A percentile compares a stretch with the other conserved stretches of the same genome.
Conservation (phyloP, 345 rosid species). For the Moringa oleifera region DNA sequence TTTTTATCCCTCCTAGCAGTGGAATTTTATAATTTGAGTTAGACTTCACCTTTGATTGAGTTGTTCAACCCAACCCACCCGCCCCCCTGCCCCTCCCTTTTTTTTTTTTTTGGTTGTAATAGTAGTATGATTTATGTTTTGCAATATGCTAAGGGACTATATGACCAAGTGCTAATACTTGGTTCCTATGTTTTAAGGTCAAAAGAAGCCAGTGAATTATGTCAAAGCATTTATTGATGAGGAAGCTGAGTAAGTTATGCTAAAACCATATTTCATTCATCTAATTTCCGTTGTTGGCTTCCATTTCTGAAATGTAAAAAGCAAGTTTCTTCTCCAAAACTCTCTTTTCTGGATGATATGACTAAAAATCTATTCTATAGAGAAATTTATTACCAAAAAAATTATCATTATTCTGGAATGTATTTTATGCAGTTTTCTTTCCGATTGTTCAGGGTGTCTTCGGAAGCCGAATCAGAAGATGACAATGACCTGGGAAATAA, state of each 20-base stretch:
- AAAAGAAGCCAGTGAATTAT: constrained; percentile 35
- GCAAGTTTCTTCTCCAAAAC: not conserved
- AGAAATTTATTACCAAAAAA: not conserved
- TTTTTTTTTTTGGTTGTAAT: constrained; percentile 5
- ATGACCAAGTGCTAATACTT: constrained; percentile 15
- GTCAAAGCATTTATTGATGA: constrained; percentile 59
- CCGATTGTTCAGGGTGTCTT: constrained; percentile 52
- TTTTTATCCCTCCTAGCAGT: not conserved
- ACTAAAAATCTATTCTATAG: not conserved
- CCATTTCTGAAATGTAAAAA: not conserved
- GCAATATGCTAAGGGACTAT: not conserved
- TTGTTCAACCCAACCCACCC: not conserved
- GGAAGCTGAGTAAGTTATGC: constrained; percentile 79
- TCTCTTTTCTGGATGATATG: not conserved
- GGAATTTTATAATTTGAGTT: constrained; percentile 3
- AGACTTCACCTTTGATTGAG: not conserved
- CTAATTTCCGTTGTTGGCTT: not conserved
- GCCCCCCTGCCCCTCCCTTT: too few species aligned
- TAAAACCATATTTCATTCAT: not conserved
- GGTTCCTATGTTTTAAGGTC: constrained; percentile 41
- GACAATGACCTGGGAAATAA: constrained; percentile 45
- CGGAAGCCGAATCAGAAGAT: constrained; percentile 65
- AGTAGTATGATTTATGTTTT: not conserved
- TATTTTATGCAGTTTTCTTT: not conserved
- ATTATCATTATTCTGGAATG: not conserved